These are phyloP conservation scores for Lactarius hatsudake DNA, from an alignment of 768 basidiomycete species.

Conservation along the genomic window DNA sequence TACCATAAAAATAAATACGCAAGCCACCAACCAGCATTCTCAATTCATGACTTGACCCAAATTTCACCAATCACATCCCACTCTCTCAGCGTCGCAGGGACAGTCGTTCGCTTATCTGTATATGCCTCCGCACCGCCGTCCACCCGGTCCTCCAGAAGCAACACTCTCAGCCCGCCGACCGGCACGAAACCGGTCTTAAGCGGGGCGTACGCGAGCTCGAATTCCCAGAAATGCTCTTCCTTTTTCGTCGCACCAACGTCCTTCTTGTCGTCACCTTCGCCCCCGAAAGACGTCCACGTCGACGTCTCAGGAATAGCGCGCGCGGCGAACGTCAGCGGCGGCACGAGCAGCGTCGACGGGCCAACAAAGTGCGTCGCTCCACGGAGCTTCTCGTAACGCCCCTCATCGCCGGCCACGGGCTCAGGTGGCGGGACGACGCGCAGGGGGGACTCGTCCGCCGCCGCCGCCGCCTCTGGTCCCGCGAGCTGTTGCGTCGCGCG, in stretches of 20 bases:
- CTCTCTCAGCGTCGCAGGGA: conserved; percentile 55
- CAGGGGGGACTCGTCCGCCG: neutral
- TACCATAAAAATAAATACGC: neutral
- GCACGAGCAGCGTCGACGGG: conserved; percentile 48
- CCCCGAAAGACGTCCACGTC: conserved; percentile 30
- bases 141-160: conserved; percentile 58
- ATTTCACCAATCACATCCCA: conserved; percentile 71
- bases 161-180: conserved; percentile 68
- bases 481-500: conserved; percentile 1
- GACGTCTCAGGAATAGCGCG: neutral
- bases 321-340: conserved; percentile 36
- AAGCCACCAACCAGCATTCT: neutral
- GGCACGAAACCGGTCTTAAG: conserved; percentile 55
- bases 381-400: conserved; percentile 8
- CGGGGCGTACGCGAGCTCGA: conserved; percentile 62
- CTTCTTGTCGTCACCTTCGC: conserved; percentile 26
- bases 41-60: conserved; percentile 45
- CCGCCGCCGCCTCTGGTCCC: conserved; percentile 9
- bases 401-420: conserved; percentile 21
- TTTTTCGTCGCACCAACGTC: neutral
- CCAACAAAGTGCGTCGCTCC: conserved; percentile 40
- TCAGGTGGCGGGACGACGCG: conserved; percentile 16
- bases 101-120: conserved; percentile 26
- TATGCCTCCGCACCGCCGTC: conserved; percentile 36
- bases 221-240: conserved; percentile 44